Evolutionary conservation across 2,329 filamentous ascomycete species (phyloP).

Genomic region (Diaporthe vexans): DNA sequence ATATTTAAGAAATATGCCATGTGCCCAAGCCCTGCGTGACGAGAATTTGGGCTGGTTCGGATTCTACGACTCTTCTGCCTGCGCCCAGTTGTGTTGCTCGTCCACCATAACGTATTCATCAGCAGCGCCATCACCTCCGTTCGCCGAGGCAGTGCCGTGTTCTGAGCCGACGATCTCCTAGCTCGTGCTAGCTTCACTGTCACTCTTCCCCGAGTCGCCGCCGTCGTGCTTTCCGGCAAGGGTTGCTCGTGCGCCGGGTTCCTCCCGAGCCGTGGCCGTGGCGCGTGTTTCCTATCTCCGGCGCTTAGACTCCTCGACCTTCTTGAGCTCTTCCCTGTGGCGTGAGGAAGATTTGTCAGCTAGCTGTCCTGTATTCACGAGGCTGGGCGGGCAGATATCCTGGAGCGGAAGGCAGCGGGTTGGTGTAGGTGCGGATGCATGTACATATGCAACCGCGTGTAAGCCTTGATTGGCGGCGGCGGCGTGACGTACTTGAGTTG

Average conservation of each 20-base stretch:
- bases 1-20: neutral
- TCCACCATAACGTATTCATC: neutral
- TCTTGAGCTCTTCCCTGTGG: constrained; percentile 89
- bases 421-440: neutral
- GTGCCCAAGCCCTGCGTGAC: neutral
- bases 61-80: neutral
- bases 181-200: neutral
- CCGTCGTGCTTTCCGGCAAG: neutral
- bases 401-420: neutral
- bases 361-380: neutral
- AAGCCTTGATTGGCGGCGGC: neutral
- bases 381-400: no score
- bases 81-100: neutral
- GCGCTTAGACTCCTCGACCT: constrained; percentile 84
- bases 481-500: constrained; percentile 83
- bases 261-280: neutral
- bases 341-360: neutral
- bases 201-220: neutral
- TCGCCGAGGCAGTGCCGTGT: neutral
- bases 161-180: constrained; percentile 12
- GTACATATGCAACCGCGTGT: neutral
- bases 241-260: neutral
- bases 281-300: constrained; percentile 56
- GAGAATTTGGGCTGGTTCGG: neutral
- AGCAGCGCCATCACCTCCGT: constrained; percentile 4